phyloP scores from a whole-genome alignment of 345 rosid genomes.

The Zanthoxylum bungeanum region DNA sequence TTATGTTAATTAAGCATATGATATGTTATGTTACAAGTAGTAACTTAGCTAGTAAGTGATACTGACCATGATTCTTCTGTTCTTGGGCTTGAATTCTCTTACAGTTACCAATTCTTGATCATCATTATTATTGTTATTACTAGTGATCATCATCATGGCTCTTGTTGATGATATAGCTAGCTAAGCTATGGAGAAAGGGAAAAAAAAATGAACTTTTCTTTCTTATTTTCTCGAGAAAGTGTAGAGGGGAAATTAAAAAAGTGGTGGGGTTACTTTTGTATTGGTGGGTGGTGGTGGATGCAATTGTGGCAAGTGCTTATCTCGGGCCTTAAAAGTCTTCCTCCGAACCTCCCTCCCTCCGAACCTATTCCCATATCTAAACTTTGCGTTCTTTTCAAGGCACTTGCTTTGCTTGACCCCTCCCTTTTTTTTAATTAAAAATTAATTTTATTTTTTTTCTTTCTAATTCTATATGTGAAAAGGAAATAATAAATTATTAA shows the following conservation, averaged over 20 bases:
- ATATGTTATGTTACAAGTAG: background rate
- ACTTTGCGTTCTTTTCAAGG: conserved; percentile 22
- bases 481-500: too few relatives aligned
- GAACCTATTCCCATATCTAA: conserved; percentile 19
- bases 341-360: conserved; percentile 36
- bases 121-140: background rate
- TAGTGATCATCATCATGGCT: conserved; percentile 1
- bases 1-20: too few relatives aligned
- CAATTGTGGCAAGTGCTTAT: conserved; percentile 19
- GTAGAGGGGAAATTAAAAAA: background rate
- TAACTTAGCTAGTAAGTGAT: background rate
- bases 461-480: too few relatives aligned
- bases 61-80: conserved; percentile 57
- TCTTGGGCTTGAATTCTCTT: conserved; percentile 45
- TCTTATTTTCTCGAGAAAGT: background rate
- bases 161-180: too few relatives aligned
- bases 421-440: background rate
- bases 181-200: background rate
- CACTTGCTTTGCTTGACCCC: too few relatives aligned
- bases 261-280: conserved; percentile 32
- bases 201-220: background rate
- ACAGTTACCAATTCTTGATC: conserved; percentile 50
- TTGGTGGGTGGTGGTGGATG: conserved; percentile 29
- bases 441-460: too few relatives aligned
- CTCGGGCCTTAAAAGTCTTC: conserved; percentile 32